A percentile compares a stretch with the other conserved stretches of the same genome.
Conservation (phyloP, 2,329 filamentous ascomycete species). For the Escovopsis sp. region DNA sequence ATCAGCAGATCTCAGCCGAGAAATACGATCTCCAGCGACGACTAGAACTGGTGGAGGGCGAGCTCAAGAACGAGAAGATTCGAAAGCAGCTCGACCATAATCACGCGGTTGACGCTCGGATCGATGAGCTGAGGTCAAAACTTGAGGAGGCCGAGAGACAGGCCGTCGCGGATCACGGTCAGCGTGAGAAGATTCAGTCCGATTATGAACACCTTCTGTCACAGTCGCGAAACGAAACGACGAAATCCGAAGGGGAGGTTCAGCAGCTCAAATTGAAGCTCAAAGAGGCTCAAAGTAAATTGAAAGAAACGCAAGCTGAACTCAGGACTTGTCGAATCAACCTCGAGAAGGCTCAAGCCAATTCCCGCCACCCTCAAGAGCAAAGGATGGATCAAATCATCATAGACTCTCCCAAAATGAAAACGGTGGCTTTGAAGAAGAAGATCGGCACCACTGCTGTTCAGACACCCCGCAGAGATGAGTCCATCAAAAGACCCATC, state of each 20-base stretch:
- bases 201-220: constrained; percentile 38
- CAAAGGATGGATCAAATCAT: constrained; percentile 10
- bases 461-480: constrained; percentile 30
- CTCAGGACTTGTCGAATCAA: constrained; percentile 26
- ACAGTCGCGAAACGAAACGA: constrained; percentile 47
- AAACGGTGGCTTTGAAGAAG: constrained; percentile 31
- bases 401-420: constrained; percentile 22
- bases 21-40: constrained; percentile 70
- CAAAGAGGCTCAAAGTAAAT: constrained; percentile 52
- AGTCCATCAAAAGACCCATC: constrained; percentile 23
- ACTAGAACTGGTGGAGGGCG: constrained; percentile 60
- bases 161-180: constrained; percentile 26
- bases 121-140: constrained; percentile 26
- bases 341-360: constrained; percentile 20
- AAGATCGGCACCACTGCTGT: constrained; percentile 31
- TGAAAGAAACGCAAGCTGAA: constrained; percentile 44
- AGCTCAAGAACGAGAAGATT: constrained; percentile 62
- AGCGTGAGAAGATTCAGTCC: constrained; percentile 30
- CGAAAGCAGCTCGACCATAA: constrained; percentile 18
- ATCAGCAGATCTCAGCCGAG: constrained; percentile 59
- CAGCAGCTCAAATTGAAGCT: constrained; percentile 56
- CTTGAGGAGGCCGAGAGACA: constrained; percentile 23
- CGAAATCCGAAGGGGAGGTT: constrained; percentile 55
- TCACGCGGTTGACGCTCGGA: constrained; percentile 22
- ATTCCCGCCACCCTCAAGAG: constrained; percentile 8